These are phyloP conservation scores for Neolentinus lepideus DNA, from an alignment of 1,284 basidiomycete species.

Conservation along the genomic window DNA sequence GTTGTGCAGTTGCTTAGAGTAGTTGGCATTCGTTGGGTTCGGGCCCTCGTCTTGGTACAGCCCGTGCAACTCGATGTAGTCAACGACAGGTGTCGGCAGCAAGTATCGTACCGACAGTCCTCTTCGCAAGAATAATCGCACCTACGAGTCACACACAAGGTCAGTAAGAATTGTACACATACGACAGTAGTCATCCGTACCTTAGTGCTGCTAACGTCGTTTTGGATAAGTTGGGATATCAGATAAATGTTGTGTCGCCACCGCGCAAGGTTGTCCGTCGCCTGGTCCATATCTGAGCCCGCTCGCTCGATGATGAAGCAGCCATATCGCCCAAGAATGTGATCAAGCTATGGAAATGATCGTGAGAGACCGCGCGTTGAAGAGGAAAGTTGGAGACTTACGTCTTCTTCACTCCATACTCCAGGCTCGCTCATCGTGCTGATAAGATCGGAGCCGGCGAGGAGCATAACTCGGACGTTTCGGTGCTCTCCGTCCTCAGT, in stretches of 20 bases:
- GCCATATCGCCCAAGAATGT: conserved; percentile 93
- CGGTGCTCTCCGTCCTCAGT: conserved; percentile 60
- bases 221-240: conserved; percentile 95
- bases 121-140: conserved; percentile 82
- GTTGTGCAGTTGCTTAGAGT: too few species aligned
- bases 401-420: conserved; percentile 94
- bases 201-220: conserved; percentile 97
- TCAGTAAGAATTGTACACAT: background rate
- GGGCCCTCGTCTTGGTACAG: conserved; percentile 58
- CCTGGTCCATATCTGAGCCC: conserved; percentile 86
- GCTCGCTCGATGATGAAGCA: conserved; percentile 94
- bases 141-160: conserved; percentile 21
- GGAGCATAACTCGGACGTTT: conserved; percentile 78
- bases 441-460: conserved; percentile 96
- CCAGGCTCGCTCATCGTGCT: conserved; percentile 99
- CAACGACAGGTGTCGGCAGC: conserved; percentile 85
- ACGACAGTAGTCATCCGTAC: conserved; percentile 29
- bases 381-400: conserved; percentile 31
- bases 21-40: too few species aligned
- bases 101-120: conserved; percentile 95
- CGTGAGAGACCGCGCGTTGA: background rate
- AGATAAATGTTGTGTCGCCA: conserved; percentile 91
- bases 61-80: conserved; percentile 86
- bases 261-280: conserved; percentile 66
- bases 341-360: conserved; percentile 62